These are phyloP conservation scores for Tilletia caries DNA, from an alignment of 1,284 basidiomycete species.

Conservation along the genomic window DNA sequence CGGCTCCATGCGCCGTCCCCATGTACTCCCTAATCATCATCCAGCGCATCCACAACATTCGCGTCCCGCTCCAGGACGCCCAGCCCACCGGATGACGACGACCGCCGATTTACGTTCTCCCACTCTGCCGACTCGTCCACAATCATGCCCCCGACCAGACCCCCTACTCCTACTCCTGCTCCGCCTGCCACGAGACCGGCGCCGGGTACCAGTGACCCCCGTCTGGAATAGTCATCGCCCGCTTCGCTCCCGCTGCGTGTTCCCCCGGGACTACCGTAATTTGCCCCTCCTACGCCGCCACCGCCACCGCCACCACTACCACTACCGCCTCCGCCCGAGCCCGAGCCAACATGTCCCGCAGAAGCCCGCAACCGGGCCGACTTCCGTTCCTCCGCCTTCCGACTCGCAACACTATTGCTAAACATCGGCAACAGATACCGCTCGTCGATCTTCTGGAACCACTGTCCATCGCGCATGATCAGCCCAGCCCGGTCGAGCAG, in stretches of 20 bases:
- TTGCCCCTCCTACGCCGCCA: not conserved
- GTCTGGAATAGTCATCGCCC: not conserved
- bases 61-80: slow-evolving; percentile 1
- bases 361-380: slow-evolving; percentile 13
- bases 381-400: slow-evolving; percentile 54
- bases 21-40: not conserved
- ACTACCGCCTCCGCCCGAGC: not conserved
- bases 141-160: not conserved
- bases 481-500: slow-evolving; percentile 46
- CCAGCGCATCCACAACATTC: not conserved
- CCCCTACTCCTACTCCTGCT: not conserved
- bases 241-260: slow-evolving; percentile 11
- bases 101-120: not conserved
- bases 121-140: slow-evolving; percentile 7
- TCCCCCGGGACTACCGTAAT: not conserved
- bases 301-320: not conserved
- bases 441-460: slow-evolving; percentile 95
- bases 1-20: too few species aligned
- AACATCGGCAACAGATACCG: slow-evolving; percentile 90
- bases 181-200: not conserved
- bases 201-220: not conserved
- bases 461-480: slow-evolving; percentile 65
- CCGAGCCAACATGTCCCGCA: too few species aligned
- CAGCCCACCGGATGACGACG: not conserved
- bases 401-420: slow-evolving; percentile 65